Conservation (phyloP, 1,284 basidiomycete species). For the Rhodotorula sp. region DNA sequence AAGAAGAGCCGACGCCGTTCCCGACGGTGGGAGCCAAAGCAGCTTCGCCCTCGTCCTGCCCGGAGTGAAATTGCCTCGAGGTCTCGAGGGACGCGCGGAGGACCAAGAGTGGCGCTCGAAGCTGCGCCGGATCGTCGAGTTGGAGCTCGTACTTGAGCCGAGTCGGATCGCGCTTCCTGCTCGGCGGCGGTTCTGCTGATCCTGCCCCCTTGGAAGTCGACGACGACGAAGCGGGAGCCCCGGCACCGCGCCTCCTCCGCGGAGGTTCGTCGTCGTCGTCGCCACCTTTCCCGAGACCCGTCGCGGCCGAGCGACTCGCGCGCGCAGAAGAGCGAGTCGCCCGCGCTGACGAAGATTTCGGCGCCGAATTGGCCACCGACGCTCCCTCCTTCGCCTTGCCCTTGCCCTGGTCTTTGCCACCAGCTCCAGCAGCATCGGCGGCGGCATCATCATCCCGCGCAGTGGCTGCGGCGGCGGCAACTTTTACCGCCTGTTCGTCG, state of each 20-base stretch:
- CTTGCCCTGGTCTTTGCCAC: neutral
- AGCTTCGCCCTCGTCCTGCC: too few relatives aligned
- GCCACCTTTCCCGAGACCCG: neutral
- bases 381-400: neutral
- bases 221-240: neutral
- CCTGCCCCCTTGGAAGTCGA: neutral
- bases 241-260: neutral
- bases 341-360: neutral
- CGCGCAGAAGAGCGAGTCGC: neutral
- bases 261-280: conserved; percentile 2
- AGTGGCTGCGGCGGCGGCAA: neutral
- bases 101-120: conserved; percentile 16
- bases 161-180: neutral
- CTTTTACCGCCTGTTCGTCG: neutral
- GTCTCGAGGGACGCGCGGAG: conserved; percentile 25
- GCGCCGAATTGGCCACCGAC: neutral
- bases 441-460: neutral
- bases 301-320: neutral
- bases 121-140: conserved; percentile 19
- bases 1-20: neutral
- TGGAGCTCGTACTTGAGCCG: neutral
- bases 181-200: neutral
- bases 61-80: neutral
- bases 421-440: neutral
- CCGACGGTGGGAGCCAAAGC: too few relatives aligned